Evolutionary conservation across 2,329 filamentous ascomycete genomes (phyloP).

Genomic region (Calonectria montana): DNA sequence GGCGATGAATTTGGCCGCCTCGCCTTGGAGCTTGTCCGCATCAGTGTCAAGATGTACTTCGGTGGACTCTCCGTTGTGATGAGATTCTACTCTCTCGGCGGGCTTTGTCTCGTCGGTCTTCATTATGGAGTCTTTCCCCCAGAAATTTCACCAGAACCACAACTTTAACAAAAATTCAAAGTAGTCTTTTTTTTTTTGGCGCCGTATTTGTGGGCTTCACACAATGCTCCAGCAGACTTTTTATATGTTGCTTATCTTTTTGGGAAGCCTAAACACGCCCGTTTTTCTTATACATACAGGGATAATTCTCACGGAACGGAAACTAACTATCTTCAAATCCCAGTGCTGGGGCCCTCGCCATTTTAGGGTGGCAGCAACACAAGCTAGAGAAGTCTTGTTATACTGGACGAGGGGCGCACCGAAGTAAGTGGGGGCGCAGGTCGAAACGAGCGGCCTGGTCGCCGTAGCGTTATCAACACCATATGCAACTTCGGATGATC

Average conservation of each 20-base stretch:
- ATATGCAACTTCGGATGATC: not conserved
- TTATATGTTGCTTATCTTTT: not conserved
- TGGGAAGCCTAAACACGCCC: not conserved
- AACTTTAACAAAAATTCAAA: not conserved
- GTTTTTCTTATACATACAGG: not conserved
- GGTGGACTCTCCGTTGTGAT: slow-evolving; percentile 9
- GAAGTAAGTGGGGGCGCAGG: not conserved
- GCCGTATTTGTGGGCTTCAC: not conserved
- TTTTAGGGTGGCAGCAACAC: not conserved
- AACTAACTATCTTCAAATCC: not conserved
- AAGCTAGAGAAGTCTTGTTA: not conserved
- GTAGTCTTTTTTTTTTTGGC: not conserved
- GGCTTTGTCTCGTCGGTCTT: not conserved
- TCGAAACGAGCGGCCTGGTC: slow-evolving; percentile 7
- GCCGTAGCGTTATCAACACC: not conserved
- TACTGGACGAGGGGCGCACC: not conserved
- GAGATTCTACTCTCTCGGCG: not conserved
- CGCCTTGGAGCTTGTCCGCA: slow-evolving; percentile 8
- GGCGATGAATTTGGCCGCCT: slow-evolving; percentile 24
- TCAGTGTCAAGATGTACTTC: not conserved
- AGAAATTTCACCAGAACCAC: not conserved
- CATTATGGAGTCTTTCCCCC: not conserved
- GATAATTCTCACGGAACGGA: not conserved
- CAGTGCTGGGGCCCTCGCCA: not conserved
- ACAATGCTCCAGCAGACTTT: not conserved